Conservation (phyloP, 1,284 basidiomycete genomes). For the Pseudozyma tsukubaensis region DNA sequence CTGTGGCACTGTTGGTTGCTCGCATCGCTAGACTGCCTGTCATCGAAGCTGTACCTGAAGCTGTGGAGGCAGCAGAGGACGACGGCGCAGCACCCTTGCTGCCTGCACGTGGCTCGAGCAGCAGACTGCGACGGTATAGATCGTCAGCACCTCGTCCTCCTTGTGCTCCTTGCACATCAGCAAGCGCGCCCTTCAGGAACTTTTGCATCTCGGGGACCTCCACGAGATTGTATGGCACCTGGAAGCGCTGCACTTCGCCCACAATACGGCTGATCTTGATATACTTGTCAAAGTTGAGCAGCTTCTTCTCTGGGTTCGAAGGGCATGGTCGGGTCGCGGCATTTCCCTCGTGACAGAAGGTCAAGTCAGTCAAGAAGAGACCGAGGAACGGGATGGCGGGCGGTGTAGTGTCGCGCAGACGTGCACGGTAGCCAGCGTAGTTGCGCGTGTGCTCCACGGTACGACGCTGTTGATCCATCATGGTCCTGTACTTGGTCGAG, state of each 20-base stretch:
- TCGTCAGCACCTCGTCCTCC: conserved; percentile 58
- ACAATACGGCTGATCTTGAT: conserved; percentile 68
- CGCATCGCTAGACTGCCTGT: conserved; percentile 47
- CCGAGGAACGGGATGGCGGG: conserved; percentile 71
- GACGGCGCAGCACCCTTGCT: conserved; percentile 9
- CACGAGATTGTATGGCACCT: conserved; percentile 83
- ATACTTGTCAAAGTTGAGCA: conserved; percentile 87
- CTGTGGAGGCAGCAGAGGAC: background rate
- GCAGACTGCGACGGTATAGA: conserved; percentile 64
- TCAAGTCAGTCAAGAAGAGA: conserved; percentile 88
- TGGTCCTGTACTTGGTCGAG: conserved; percentile 82
- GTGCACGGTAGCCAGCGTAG: conserved; percentile 89
- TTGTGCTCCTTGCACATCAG: conserved; percentile 45
- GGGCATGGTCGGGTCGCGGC: conserved; percentile 78
- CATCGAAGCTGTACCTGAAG: conserved; percentile 16
- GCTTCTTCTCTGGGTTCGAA: conserved; percentile 80
- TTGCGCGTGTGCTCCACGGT: conserved; percentile 90
- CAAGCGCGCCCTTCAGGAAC: conserved; percentile 72
- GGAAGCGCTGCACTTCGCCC: conserved; percentile 90
- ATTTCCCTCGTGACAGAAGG: conserved; percentile 95
- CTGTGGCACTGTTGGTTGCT: conserved; percentile 18
- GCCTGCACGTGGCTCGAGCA: conserved; percentile 64
- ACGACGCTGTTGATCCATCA: conserved; percentile 83
- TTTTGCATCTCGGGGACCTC: conserved; percentile 85
- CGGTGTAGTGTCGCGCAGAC: conserved; percentile 70